A percentile compares a stretch with the other conserved stretches of the same genome.
Conservation (phyloP, 305 asterid genomes). For the Fraxinus velutina region DNA sequence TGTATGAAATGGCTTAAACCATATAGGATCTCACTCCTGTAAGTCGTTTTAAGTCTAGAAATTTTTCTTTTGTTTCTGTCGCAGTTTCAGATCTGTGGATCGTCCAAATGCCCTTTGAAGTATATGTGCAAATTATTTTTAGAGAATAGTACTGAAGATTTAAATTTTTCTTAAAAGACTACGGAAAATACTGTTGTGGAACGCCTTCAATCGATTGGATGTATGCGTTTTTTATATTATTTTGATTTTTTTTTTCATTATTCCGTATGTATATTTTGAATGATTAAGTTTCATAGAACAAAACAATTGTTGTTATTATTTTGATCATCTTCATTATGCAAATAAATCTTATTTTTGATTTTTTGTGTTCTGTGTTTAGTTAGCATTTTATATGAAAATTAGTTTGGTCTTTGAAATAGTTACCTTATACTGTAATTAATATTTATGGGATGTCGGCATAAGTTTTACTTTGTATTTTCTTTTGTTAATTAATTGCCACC, state of each 20-base stretch:
- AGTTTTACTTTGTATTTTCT: neutral
- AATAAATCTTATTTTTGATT: neutral
- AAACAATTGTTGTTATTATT: too few species aligned
- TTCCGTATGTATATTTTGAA: too few species aligned
- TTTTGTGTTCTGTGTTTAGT: neutral
- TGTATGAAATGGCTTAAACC: neutral
- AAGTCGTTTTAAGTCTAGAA: neutral
- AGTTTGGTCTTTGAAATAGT: neutral
- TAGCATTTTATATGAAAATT: neutral
- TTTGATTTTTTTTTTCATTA: too few species aligned
- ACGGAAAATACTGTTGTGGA: conserved; percentile 50
- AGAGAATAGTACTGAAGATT: conserved; percentile 60
- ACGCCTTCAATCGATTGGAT: conserved; percentile 42
- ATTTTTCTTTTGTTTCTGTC: neutral
- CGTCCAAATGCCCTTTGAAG: conserved; percentile 58
- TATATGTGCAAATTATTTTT: conserved; percentile 54
- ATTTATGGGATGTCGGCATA: neutral
- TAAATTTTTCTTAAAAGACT: conserved; percentile 53
- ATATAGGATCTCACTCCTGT: neutral
- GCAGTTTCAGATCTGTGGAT: conserved; percentile 58
- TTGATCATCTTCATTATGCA: neutral
- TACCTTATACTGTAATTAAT: neutral
- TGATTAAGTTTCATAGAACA: too few species aligned
- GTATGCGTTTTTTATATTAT: too few species aligned
- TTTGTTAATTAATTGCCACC: too few species aligned